Evolutionary conservation across 495 filamentous ascomycete species (phyloP).

Genomic region (Aspergillus asperescens): DNA sequence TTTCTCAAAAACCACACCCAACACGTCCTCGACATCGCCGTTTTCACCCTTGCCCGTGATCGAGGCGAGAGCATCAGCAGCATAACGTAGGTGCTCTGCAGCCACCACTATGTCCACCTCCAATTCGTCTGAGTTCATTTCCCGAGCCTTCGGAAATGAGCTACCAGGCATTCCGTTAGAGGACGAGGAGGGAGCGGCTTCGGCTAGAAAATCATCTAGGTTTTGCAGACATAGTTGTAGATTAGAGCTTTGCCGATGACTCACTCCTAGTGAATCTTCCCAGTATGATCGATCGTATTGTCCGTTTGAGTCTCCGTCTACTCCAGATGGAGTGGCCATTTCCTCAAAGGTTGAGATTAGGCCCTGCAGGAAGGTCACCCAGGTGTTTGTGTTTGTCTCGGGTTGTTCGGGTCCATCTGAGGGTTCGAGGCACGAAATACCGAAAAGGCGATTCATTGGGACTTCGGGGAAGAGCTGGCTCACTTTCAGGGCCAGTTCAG

Average conservation of each 20-base stretch:
- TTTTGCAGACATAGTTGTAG: slow-evolving; percentile 64
- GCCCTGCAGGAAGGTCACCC: slow-evolving; percentile 59
- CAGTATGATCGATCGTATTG: slow-evolving; percentile 51
- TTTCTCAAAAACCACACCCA: slow-evolving; percentile 98
- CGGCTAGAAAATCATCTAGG: slow-evolving; percentile 62
- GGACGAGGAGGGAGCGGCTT: slow-evolving; percentile 17
- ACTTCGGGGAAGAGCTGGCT: slow-evolving; percentile 34
- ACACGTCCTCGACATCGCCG: slow-evolving; percentile 92
- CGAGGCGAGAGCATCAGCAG: slow-evolving; percentile 71
- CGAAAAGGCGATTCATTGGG: slow-evolving; percentile 44
- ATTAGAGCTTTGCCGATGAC: slow-evolving; percentile 79
- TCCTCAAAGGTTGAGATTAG: slow-evolving; percentile 63
- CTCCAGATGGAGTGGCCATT: slow-evolving; percentile 59
- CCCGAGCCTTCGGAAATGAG: not conserved
- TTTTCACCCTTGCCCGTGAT: slow-evolving; percentile 84
- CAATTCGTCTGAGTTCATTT: slow-evolving; percentile 23
- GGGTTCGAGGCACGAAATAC: slow-evolving; percentile 64
- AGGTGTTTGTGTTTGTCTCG: slow-evolving; percentile 29
- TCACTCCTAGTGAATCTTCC: slow-evolving; percentile 84
- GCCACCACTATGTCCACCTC: slow-evolving; percentile 81
- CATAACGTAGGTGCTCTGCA: slow-evolving; percentile 82
- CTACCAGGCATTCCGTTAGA: not conserved
- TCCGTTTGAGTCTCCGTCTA: slow-evolving; percentile 34
- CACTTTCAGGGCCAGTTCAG: slow-evolving; percentile 19
- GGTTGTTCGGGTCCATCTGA: slow-evolving; percentile 7